phyloP scores from a whole-genome alignment of 257 asterid genomes.

The Eustoma russellianum region DNA sequence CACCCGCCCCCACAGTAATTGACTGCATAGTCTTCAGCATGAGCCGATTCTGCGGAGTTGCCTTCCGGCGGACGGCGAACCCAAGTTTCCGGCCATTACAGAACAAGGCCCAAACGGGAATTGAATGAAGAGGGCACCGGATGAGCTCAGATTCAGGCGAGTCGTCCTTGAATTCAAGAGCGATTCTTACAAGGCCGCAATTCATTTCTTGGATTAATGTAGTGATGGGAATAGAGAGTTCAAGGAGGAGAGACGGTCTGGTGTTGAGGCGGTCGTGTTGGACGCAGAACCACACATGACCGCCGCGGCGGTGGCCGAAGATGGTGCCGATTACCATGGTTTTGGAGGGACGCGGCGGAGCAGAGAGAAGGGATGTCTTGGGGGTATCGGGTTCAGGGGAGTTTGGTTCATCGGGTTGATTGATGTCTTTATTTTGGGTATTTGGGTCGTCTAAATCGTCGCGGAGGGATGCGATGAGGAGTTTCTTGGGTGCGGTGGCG shows the following conservation, averaged over 20 bases:
- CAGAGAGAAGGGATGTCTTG: slow-evolving; percentile 17
- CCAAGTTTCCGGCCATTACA: slow-evolving; percentile 83
- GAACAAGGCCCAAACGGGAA: slow-evolving; percentile 79
- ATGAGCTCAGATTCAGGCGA: slow-evolving; percentile 45
- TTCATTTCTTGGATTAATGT: slow-evolving; percentile 75
- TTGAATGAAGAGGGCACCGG: slow-evolving; percentile 54
- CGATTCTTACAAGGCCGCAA: slow-evolving; percentile 66
- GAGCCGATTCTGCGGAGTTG: slow-evolving; percentile 40
- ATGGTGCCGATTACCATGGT: slow-evolving; percentile 94
- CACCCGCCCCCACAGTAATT: slow-evolving; percentile 85
- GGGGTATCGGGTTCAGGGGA: slow-evolving; percentile 32
- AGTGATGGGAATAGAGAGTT: slow-evolving; percentile 73
- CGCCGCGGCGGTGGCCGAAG: slow-evolving; percentile 76
- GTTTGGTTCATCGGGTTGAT: slow-evolving; percentile 15
- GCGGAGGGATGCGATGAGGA: slow-evolving; percentile 87
- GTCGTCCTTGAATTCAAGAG: slow-evolving; percentile 73
- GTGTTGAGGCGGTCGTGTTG: slow-evolving; percentile 62
- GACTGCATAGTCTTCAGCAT: slow-evolving; percentile 79
- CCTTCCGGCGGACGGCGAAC: slow-evolving; percentile 55
- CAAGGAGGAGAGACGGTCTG: slow-evolving; percentile 65
- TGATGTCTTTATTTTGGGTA: slow-evolving; percentile 8
- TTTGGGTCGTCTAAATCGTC: slow-evolving; percentile 44
- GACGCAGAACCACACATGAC: slow-evolving; percentile 89
- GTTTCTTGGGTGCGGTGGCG: slow-evolving; percentile 44
- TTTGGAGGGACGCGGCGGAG: slow-evolving; percentile 62